Evolutionary conservation across 2,329 filamentous ascomycete species (phyloP).

Genomic region (Calonectria pauciramosa): DNA sequence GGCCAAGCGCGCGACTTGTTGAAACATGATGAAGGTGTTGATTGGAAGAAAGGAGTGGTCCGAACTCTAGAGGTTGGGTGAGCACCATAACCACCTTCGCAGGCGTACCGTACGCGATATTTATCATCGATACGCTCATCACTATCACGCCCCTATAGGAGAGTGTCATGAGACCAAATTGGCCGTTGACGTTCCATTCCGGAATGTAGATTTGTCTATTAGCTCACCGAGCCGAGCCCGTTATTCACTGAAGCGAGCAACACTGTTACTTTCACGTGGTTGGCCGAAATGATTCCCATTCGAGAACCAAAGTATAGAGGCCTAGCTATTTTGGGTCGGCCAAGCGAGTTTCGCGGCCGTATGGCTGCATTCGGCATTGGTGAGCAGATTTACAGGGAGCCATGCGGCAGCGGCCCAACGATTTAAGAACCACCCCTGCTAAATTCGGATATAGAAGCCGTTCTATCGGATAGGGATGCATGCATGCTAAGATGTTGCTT

Average conservation of each 20-base stretch:
- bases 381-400: slow-evolving; percentile 12
- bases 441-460: not conserved
- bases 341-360: slow-evolving; percentile 6
- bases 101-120: not conserved
- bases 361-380: slow-evolving; percentile 6
- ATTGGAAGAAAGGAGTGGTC: not conserved
- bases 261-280: slow-evolving; percentile 5
- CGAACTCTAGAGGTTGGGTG: not conserved
- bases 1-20: not conserved
- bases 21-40: not conserved
- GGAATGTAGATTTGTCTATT: not conserved
- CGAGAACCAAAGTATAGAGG: not conserved
- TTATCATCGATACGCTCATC: slow-evolving; percentile 2
- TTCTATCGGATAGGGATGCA: not conserved
- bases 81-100: not conserved
- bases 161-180: not conserved
- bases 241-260: not conserved
- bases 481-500: not conserved
- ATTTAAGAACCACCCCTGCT: not conserved
- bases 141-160: not conserved
- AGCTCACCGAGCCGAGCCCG: not conserved
- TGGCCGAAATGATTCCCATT: not conserved
- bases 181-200: slow-evolving; percentile 25
- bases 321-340: slow-evolving; percentile 8
- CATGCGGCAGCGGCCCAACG: not conserved